Percentiles rank a stretch among this genome's conserved stretches.
phyloP scores from a whole-genome alignment of 78 protist species.

The Dictyostelium capitatum region DNA sequence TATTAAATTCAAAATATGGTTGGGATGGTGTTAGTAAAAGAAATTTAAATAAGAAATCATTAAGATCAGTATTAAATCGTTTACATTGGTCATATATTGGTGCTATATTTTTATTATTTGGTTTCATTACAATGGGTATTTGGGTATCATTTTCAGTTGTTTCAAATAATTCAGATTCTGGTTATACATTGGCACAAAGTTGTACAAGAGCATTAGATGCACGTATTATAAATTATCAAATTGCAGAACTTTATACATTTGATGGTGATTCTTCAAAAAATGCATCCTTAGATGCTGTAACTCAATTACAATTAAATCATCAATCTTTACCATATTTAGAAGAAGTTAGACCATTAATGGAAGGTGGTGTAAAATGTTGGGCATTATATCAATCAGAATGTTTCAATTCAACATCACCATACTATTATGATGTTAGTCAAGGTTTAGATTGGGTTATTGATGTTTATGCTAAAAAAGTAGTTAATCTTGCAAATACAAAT shows the following conservation, averaged over 20 bases:
- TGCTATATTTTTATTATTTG: constrained; percentile 45
- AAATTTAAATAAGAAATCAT: constrained; percentile 54
- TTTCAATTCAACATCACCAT: background rate
- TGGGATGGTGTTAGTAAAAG: constrained; percentile 74
- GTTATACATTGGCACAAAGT: background rate
- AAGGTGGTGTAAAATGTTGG: constrained; percentile 56
- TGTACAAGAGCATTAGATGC: constrained; percentile 21
- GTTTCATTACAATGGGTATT: constrained; percentile 62
- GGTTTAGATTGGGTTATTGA: constrained; percentile 65
- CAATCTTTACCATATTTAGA: constrained; percentile 22
- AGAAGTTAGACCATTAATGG: constrained; percentile 42
- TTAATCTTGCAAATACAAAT: background rate
- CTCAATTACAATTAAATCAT: constrained; percentile 21
- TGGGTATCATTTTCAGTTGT: constrained; percentile 17
- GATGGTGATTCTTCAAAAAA: background rate
- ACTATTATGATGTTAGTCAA: background rate
- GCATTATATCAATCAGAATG: background rate
- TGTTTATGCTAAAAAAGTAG: background rate
- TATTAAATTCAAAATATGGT: background rate
- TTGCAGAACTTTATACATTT: background rate
- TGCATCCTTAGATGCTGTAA: background rate
- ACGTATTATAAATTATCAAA: constrained; percentile 9
- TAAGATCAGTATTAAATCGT: constrained; percentile 11
- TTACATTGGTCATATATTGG: constrained; percentile 25
- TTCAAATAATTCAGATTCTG: constrained; percentile 8